Base-by-base conservation (phyloP, 805 yeast species). In the Phaffomyces antillensis region DNA sequence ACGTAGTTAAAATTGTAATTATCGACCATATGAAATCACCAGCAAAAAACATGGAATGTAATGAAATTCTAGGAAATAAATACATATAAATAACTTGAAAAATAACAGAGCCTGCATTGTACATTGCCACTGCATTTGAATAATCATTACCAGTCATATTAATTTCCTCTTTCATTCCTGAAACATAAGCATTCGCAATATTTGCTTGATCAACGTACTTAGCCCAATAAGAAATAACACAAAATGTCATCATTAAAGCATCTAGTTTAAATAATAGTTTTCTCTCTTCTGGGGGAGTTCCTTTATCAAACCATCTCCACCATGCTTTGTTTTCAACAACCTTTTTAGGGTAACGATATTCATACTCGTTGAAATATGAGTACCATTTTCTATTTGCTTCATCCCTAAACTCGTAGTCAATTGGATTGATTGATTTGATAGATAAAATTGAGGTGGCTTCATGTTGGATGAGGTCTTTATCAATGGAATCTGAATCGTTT, bases 211-310 rank as follows among this genome's bases (percentile, higher is more conserved):
- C 68, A 47, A 72, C 59, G 32, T 66, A 67, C 50, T 71, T 71
- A 48, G 81, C 77, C 85, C 85, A 83, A 60, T 81, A 81, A 1
- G 78, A 79, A 46, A 79, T 61, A 59, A 79, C 73, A 0, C 83
- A 69, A 51, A 77, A 77, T 38, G 71, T 65, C 4, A 79, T 67
- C 41, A 81, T 59, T 37, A 76, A 55, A 13, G 76, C 49, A 53
- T 79, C 85, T 18, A 79, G 54, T 53, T 79, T 79, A 42, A 65
- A 44, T 17, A 76, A 52, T 35, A 76, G 59, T 42, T 63, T 63
- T 45, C 68, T 70, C 40, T 65, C 70, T 1, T 63, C 74, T 48
- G 68, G 59, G 1, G 83, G 63, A 34, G 73, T 76, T 41, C 63
- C 68, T 24, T 71, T 72, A 37, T 71, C 70, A 50, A 71, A 78